Conservation (phyloP, 192 early-diverging fungal species). For the Coemansia sp. region DNA sequence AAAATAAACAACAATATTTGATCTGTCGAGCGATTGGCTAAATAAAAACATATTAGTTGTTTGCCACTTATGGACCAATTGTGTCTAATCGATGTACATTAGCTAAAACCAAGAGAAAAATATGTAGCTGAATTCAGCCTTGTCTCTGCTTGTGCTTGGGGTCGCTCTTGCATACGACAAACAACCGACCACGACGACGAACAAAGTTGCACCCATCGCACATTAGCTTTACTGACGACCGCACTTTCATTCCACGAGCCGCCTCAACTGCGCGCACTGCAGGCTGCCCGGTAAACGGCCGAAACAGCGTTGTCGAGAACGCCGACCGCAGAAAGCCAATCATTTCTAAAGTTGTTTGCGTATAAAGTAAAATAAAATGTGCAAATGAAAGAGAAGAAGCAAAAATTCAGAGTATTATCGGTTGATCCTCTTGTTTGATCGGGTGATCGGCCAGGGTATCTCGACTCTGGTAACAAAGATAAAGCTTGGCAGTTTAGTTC, state of each 20-base stretch:
- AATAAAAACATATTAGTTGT: too few relatives aligned
- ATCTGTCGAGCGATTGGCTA: not conserved
- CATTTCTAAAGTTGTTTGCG: conserved; percentile 12
- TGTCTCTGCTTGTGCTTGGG: conserved; percentile 94
- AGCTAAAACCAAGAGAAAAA: not conserved
- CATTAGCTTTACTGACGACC: conserved; percentile 83
- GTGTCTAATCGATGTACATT: too few relatives aligned
- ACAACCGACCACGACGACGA: conserved; percentile 77
- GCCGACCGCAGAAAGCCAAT: conserved; percentile 29
- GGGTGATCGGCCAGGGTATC: too few relatives aligned
- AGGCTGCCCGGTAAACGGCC: conserved; percentile 31
- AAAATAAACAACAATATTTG: not conserved
- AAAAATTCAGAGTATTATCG: not conserved
- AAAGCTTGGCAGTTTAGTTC: too few relatives aligned
- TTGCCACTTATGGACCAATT: too few relatives aligned
- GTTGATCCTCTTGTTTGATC: too few relatives aligned
- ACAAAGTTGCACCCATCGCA: conserved; percentile 90
- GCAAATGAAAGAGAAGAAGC: not conserved
- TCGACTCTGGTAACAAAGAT: too few relatives aligned
- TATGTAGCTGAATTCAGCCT: conserved; percentile 2
- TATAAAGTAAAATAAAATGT: too few relatives aligned
- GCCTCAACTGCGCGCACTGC: conserved; percentile 10
- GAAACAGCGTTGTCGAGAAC: conserved; percentile 28
- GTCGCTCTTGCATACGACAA: conserved; percentile 88
- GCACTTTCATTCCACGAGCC: conserved; percentile 79